Evolutionary conservation across 192 early-diverging fungal genomes (phyloP).

Genomic region (Linderina pennispora): DNA sequence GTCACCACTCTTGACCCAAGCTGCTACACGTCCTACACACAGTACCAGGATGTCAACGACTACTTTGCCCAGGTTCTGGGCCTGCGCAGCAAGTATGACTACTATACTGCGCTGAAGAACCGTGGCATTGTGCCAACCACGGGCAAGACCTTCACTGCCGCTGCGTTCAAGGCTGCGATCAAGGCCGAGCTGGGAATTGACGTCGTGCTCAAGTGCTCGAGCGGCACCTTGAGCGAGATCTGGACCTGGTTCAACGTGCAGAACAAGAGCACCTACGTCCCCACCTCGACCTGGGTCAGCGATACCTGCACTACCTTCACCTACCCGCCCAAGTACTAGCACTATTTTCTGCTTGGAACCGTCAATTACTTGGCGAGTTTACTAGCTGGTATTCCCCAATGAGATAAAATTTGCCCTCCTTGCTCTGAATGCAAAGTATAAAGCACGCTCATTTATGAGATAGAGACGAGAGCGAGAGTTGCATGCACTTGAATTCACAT

Average conservation of each 20-base stretch:
- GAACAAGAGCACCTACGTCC: conserved; percentile 23
- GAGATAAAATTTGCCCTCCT: background rate
- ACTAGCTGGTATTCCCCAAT: too few relatives aligned
- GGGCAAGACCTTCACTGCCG: conserved; percentile 20
- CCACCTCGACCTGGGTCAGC: background rate
- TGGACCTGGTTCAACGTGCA: conserved; percentile 41
- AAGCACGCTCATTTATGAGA: too few relatives aligned
- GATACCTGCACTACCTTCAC: background rate
- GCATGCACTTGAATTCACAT: background rate
- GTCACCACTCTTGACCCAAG: conserved; percentile 34
- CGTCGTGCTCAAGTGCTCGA: conserved; percentile 39
- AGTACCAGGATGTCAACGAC: conserved; percentile 34
- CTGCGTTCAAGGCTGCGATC: conserved; percentile 42
- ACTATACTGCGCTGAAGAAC: conserved; percentile 24
- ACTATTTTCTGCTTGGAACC: background rate
- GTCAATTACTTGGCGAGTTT: background rate
- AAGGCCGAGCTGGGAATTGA: conserved; percentile 26
- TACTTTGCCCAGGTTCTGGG: conserved; percentile 31
- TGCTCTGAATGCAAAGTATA: background rate
- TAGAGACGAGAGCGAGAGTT: too few relatives aligned
- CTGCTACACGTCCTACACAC: conserved; percentile 10
- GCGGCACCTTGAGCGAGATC: conserved; percentile 41
- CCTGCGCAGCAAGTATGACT: conserved; percentile 31
- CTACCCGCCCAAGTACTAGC: background rate
- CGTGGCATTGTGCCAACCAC: conserved; percentile 48